Base-by-base conservation (phyloP, 345 rosid species). In the Raphanus raphanistrum region DNA sequence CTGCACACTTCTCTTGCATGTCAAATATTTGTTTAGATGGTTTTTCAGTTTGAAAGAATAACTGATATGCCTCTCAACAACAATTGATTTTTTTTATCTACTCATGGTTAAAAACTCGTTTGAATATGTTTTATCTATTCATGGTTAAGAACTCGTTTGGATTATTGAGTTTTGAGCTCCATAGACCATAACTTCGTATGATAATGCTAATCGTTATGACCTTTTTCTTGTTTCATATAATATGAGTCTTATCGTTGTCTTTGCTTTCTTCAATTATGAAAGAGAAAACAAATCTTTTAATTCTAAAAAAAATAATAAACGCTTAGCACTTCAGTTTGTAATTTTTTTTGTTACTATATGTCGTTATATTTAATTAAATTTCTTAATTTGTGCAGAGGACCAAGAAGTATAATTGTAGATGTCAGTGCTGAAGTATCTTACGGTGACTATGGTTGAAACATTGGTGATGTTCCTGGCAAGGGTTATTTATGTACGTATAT, bases 401-500 rank as follows among this genome's bases (percentile, higher is more conserved):
- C 21, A 68, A 66, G 83, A 78, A 74, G 83, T 79, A 6, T 36
- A 68, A 16, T 41, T 79, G 41, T 91, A 77, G 8, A 63, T 87
- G 13, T 15, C 89, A 68, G 2, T 84, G 75, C 16, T 69, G 25
- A 86, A 78, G 70, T 79, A 86, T 62, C 2, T 76, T 50, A 63
- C 90, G 2, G 13, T 74, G 2, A 41, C 61, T 8, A 4, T 76
- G 35, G 89, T 87, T 48, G 21, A 89, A 73, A 61, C 66, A 21
- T 9, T 85, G 43, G 26, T 86, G 79, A 84, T 45, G 63, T 29
- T 86, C 74, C 81, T 45, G 66, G 31, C 79, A 55, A 78, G 85
- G 75, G 63, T 57, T 21, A 21, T 13, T 84, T 9, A 71, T 66
- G 0, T 85, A 75, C n/a, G 85, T 91, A 60, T 90, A 90, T 52